Evolutionary conservation across 2,329 filamentous ascomycete genomes (phyloP), one percentile per base, ranked within the genome.

Genomic region (Epichloe hybrida): DNA sequence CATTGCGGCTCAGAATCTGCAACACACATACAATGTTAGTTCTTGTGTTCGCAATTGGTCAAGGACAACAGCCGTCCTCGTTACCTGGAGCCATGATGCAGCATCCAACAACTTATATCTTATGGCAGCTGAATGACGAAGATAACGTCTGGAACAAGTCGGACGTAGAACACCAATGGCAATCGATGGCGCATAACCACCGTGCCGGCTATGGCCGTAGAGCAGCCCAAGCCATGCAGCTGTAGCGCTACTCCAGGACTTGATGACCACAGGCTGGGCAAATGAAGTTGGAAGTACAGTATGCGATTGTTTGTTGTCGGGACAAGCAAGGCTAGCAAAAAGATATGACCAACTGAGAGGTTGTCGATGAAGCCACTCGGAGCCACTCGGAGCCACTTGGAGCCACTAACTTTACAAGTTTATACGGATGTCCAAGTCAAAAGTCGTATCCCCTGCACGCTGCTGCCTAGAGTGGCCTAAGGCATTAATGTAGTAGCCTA

Each of bases 1-100:
- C 81, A 86, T 66, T 81, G 76, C 43, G 72, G 66, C 60, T 75
- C 72, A 53, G 71, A 64, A 59, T 68, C 64, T 56, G 65, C 35
- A 21, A 45, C 39, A 45, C 48, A n/a, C 27, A 44, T 43, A 36
- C 34, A 37, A n/a, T 47, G 46, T 46, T 48, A 43, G 46, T 40
- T 17, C 23, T 40, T 23, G n/a, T 38, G 46, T 49, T 17, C 38
- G 44, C 21, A 35, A 44, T n/a, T 3, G 34, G 13, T 20, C 36
- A 36, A 21, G 34, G 27, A 20, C 8, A 17, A n/a, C 12, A 21
- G 35, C 13, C 2, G 6, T n/a, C 50, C 7, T 40, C 20, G 13
- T 49, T 44, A 57, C 55, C 55, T 46, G 52, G 48, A 48, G 54
- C 54, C 55, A 57, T 57, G 13, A 20, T 37, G 35, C 13, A 27